Conservation (phyloP, 768 basidiomycete species). For the Pleurotus salmoneostramineus region DNA sequence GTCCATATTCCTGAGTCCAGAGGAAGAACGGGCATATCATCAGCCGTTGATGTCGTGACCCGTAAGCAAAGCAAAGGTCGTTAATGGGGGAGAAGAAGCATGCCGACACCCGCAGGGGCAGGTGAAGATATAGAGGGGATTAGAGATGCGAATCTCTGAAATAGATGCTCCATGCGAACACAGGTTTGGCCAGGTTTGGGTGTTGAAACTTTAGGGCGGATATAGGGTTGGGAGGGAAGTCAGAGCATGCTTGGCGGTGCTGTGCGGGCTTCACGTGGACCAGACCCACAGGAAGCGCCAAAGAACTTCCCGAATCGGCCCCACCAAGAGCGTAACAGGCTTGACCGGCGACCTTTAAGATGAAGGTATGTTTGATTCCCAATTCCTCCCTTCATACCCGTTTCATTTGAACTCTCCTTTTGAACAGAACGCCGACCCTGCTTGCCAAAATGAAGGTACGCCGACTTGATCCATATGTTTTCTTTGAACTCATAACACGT, state of each 20-base stretch:
- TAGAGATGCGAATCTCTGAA: not conserved
- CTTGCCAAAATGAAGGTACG: not conserved
- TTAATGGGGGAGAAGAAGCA: not conserved
- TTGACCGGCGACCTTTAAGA: not conserved
- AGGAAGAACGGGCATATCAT: not conserved
- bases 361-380: not conserved
- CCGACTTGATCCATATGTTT: not conserved
- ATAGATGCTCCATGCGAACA: not conserved
- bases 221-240: not conserved
- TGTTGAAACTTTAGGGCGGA: not conserved
- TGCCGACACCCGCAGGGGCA: not conserved
- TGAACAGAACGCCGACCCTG: not conserved
- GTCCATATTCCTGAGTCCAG: not conserved
- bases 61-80: too few species aligned
- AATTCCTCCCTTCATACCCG: not conserved
- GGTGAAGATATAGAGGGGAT: not conserved
- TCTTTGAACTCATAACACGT: not conserved
- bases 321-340: not conserved
- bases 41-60: too few species aligned
- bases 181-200: not conserved
- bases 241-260: not conserved
- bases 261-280: not conserved
- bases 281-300: not conserved
- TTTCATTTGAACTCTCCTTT: not conserved
- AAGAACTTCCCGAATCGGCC: not conserved